These are phyloP conservation scores for Biscutella laevigata DNA, from an alignment of 441 rosid genomes.

Conservation along the genomic window DNA sequence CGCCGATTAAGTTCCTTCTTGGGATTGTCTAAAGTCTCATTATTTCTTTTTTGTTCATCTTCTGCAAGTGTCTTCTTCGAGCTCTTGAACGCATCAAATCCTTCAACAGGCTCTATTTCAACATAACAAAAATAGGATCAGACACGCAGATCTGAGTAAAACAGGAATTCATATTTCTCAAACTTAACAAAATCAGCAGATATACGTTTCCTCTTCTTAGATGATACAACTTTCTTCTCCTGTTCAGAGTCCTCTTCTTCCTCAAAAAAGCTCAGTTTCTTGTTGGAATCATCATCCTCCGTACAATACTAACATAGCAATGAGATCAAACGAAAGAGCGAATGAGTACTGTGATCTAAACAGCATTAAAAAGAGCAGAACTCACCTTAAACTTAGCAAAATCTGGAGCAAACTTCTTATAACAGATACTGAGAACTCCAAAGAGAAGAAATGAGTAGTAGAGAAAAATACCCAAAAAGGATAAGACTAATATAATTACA, in stretches of 20 bases:
- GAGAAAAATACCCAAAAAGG: no score
- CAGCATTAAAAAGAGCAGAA: background rate
- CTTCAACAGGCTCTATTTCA: constrained; percentile 47
- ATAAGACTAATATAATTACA: no score
- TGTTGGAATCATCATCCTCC: constrained; percentile 28
- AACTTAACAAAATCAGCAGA: constrained; percentile 36
- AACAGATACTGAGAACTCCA: no score
- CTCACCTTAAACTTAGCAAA: constrained; percentile 59
- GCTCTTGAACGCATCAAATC: constrained; percentile 64
- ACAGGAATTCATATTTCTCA: no score
- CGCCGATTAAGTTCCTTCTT: constrained; percentile 47
- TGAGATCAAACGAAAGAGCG: background rate
- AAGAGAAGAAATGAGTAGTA: no score
- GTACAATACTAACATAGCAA: constrained; percentile 28
- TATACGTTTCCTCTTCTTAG: constrained; percentile 61
- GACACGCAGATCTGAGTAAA: background rate
- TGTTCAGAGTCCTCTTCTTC: constrained; percentile 24
- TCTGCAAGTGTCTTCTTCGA: constrained; percentile 30
- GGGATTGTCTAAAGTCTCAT: constrained; percentile 22
- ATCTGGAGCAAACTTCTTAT: constrained; percentile 57
- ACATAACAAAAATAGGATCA: constrained; percentile 2
- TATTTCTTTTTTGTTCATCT: constrained; percentile 25
- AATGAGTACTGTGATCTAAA: background rate
- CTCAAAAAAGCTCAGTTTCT: constrained; percentile 32
- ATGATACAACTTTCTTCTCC: constrained; percentile 21